phyloP scores from a whole-genome alignment of 2,329 filamentous ascomycete species.

The Helotiales sp. region DNA sequence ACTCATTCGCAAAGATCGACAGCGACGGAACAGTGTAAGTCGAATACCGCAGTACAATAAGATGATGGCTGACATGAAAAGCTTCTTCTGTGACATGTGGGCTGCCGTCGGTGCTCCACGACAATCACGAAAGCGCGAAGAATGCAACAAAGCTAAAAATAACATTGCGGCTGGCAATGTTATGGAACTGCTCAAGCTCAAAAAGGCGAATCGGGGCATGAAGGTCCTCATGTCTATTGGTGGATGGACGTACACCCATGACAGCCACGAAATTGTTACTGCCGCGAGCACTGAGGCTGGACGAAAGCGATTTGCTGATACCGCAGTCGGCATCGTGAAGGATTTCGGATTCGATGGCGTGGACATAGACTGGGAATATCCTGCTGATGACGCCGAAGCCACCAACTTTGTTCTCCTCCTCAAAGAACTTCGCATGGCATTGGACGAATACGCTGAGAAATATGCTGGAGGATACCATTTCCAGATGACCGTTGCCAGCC shows the following conservation, averaged over 20 bases:
- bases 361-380: slow-evolving; percentile 29
- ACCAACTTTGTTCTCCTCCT: slow-evolving; percentile 30
- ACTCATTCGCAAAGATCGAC: slow-evolving; percentile 75
- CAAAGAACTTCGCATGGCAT: slow-evolving; percentile 36
- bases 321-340: slow-evolving; percentile 16
- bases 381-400: slow-evolving; percentile 11
- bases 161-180: not conserved
- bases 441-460: slow-evolving; percentile 49
- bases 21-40: slow-evolving; percentile 70
- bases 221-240: slow-evolving; percentile 81
- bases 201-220: slow-evolving; percentile 74
- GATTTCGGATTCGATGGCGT: slow-evolving; percentile 27
- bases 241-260: slow-evolving; percentile 75
- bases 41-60: too few relatives aligned
- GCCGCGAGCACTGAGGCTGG: slow-evolving; percentile 61
- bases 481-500: slow-evolving; percentile 53
- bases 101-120: too few relatives aligned
- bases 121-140: too few relatives aligned
- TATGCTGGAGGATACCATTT: slow-evolving; percentile 51
- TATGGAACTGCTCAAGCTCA: slow-evolving; percentile 67
- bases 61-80: too few relatives aligned
- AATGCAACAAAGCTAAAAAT: not conserved
- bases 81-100: too few relatives aligned
- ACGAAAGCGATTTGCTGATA: slow-evolving; percentile 18
- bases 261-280: slow-evolving; percentile 62